Evolutionary conservation across 345 rosid species (phyloP).

Genomic region (Eucalyptus shirleyi): DNA sequence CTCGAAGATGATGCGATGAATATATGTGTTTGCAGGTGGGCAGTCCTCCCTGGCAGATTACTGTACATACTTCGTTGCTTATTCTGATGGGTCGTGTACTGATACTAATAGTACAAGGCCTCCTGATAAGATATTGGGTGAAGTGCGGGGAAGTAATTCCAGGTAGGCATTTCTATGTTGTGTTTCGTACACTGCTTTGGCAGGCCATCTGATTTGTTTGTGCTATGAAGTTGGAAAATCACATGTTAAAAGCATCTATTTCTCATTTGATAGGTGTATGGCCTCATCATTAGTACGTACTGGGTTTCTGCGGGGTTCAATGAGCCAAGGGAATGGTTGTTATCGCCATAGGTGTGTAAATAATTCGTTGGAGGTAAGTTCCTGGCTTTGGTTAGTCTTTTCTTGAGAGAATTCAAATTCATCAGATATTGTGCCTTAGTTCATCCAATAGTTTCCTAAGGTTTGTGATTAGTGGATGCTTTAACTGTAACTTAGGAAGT

Average conservation of each 20-base stretch:
- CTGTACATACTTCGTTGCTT: conserved; percentile 96
- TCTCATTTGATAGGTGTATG: conserved; percentile 64
- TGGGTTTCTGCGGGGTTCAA: conserved; percentile 91
- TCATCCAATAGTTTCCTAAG: not conserved
- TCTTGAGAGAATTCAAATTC: not conserved
- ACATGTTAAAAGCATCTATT: not conserved
- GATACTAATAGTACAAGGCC: conserved; percentile 88
- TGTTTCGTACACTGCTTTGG: not conserved
- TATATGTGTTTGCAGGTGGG: conserved; percentile 57
- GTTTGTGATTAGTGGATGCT: not conserved
- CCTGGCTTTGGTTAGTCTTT: not conserved
- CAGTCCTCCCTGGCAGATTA: conserved; percentile 98
- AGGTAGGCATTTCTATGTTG: conserved; percentile 32
- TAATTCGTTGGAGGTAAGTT: conserved; percentile 69
- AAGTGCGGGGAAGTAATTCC: conserved; percentile 87
- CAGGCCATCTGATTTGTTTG: not conserved
- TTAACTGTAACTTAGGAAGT: not conserved
- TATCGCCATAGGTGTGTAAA: conserved; percentile 89
- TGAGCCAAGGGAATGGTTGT: conserved; percentile 95
- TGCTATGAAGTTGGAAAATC: not conserved
- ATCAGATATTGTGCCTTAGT: not conserved
- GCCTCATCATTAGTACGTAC: conserved; percentile 94
- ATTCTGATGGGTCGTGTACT: conserved; percentile 99
- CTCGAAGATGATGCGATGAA: not conserved
- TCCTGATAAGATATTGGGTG: conserved; percentile 98